phyloP scores from a whole-genome alignment of 352 stramenopile species.

The Phytophthora sojae region DNA sequence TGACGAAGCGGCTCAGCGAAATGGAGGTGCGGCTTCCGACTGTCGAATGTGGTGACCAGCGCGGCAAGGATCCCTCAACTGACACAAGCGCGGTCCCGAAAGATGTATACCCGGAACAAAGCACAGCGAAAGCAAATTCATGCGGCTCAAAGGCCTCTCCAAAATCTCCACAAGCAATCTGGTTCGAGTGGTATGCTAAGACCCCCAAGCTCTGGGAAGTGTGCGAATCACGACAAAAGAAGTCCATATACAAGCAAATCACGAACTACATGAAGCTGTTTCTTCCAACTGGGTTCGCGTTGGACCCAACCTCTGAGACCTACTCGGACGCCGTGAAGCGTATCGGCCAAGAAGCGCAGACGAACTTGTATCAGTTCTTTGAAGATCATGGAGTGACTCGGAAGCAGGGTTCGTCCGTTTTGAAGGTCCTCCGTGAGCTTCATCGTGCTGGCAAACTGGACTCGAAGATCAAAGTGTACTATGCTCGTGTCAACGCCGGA shows the following conservation, averaged over 20 bases:
- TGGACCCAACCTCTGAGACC: conserved; percentile 5
- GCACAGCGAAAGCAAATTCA: background rate
- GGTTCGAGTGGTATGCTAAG: conserved; percentile 19
- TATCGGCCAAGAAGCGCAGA: conserved; percentile 2
- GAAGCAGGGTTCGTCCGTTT: conserved; percentile 7
- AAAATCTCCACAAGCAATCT: conserved; percentile 1
- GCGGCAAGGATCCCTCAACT: background rate
- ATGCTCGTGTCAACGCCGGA: background rate
- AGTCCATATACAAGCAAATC: conserved; percentile 17
- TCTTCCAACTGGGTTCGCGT: conserved; percentile 8
- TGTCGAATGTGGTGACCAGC: background rate
- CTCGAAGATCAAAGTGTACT: background rate
- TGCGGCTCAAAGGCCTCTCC: background rate
- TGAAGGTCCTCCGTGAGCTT: conserved; percentile 8
- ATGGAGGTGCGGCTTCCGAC: conserved; percentile 7
- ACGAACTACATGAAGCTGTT: conserved; percentile 19
- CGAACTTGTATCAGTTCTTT: conserved; percentile 12
- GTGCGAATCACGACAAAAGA: conserved; percentile 8
- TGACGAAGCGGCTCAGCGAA: background rate
- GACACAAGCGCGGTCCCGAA: background rate
- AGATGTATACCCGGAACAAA: background rate
- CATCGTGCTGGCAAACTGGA: conserved; percentile 11
- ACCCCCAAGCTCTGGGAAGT: conserved; percentile 11
- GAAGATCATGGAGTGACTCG: conserved; percentile 7
- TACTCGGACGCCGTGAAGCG: background rate